Conservation (phyloP, 2,329 filamentous ascomycete species). For the Chalaropsis ovoidea region DNA sequence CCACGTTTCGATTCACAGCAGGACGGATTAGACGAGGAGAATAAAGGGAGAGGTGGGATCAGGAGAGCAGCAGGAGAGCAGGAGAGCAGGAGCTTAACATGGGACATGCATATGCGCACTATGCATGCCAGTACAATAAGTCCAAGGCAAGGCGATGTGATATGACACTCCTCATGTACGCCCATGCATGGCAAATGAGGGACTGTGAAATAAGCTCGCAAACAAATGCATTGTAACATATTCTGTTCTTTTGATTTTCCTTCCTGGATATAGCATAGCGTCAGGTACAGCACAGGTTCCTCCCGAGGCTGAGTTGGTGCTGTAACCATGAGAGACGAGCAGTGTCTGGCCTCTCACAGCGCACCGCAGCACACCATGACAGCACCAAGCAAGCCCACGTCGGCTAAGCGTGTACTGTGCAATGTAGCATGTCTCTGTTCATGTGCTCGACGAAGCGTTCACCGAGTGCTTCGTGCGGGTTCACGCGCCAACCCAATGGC, state of each 20-base stretch:
- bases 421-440: neutral
- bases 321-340: neutral
- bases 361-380: neutral
- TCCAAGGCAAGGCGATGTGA: neutral
- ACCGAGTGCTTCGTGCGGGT: neutral
- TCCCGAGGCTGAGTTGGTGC: neutral
- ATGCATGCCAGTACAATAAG: neutral
- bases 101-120: neutral
- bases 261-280: neutral
- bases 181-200: neutral
- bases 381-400: no score
- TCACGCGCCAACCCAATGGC: neutral
- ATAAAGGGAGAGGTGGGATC: conserved; percentile 3
- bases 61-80: neutral
- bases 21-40: neutral
- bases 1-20: neutral
- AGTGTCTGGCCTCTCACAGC: neutral
- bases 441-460: neutral
- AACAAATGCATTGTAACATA: neutral
- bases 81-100: neutral
- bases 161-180: neutral
- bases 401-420: neutral
- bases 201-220: neutral
- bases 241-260: neutral
- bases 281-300: neutral